These are phyloP conservation scores for Fusarium solani-melongenae DNA, from an alignment of 2,329 filamentous ascomycete species.

Conservation along the genomic window DNA sequence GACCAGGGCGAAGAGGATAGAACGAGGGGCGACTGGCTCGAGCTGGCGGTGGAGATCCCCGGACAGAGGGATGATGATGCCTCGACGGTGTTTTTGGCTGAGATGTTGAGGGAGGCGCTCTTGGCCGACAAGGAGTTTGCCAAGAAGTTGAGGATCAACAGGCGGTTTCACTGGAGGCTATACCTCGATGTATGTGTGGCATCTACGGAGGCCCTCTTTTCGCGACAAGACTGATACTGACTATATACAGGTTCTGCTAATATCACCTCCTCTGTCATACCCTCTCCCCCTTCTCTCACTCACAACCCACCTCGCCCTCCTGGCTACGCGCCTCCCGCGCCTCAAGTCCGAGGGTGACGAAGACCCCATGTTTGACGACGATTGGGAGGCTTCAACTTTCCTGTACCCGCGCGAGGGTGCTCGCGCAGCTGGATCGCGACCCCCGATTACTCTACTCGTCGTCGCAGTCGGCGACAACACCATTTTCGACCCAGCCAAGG, in stretches of 20 bases:
- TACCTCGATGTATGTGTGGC: constrained; percentile 85
- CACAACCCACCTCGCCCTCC: constrained; percentile 91
- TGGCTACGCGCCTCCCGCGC: constrained; percentile 84
- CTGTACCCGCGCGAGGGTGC: constrained; percentile 72
- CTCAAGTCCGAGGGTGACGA: constrained; percentile 92
- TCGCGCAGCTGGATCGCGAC: constrained; percentile 59
- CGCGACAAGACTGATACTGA: not conserved
- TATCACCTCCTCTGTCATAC: constrained; percentile 93
- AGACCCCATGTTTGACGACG: constrained; percentile 97
- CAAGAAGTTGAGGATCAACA: constrained; percentile 85
- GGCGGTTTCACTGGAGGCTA: constrained; percentile 93
- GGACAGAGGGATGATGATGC: constrained; percentile 92
- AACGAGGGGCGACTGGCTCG: constrained; percentile 79
- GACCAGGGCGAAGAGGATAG: constrained; percentile 50
- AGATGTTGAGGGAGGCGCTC: constrained; percentile 90
- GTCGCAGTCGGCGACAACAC: constrained; percentile 88
- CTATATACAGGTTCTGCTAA: constrained; percentile 78
- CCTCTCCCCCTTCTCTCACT: constrained; percentile 92
- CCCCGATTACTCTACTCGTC: constrained; percentile 91
- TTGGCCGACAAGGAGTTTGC: constrained; percentile 76
- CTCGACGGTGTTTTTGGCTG: constrained; percentile 84
- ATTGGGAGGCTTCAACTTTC: constrained; percentile 87
- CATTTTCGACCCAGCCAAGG: constrained; percentile 91
- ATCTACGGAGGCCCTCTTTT: not conserved
- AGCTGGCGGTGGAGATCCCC: constrained; percentile 91